These are phyloP conservation scores for Panellus pusillus DNA, from an alignment of 768 basidiomycete genomes.

Conservation along the genomic window DNA sequence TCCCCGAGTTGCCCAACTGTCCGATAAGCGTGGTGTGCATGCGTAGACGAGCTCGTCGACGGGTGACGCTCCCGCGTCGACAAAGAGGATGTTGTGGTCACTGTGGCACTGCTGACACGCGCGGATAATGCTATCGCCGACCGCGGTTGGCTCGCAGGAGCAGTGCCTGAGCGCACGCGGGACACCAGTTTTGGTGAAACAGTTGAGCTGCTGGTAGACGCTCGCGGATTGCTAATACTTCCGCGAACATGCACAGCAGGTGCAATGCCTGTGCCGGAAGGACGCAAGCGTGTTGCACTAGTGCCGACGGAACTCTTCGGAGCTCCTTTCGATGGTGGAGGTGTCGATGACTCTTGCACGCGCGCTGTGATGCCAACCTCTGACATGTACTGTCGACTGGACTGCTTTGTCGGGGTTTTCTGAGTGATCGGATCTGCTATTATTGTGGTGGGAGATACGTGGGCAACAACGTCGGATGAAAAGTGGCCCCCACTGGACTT, in stretches of 20 bases:
- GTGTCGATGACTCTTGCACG: conserved; percentile 6
- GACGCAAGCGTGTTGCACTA: conserved; percentile 5
- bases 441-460: conserved; percentile 18
- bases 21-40: conserved; percentile 9
- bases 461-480: background rate
- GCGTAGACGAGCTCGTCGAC: conserved; percentile 16
- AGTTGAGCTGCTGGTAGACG: conserved; percentile 5
- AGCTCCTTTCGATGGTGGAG: conserved; percentile 2
- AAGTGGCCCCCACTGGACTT: conserved; percentile 3
- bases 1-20: conserved; percentile 2
- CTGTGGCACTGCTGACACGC: conserved; percentile 3
- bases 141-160: background rate
- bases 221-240: conserved; percentile 15
- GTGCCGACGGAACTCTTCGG: conserved; percentile 7
- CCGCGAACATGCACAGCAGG: conserved; percentile 1
- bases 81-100: conserved; percentile 2
- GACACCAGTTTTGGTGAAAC: background rate
- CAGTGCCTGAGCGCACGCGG: conserved; percentile 7
- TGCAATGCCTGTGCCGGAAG: conserved; percentile 1
- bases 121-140: conserved; percentile 7
- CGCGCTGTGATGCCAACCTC: conserved; percentile 19
- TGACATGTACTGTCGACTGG: conserved; percentile 15
- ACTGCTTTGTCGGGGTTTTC: conserved; percentile 1
- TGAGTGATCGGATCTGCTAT: conserved; percentile 1
- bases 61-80: conserved; percentile 15